These are phyloP conservation scores for Cercophora newfieldiana DNA, from an alignment of 495 filamentous ascomycete genomes.

Conservation along the genomic window DNA sequence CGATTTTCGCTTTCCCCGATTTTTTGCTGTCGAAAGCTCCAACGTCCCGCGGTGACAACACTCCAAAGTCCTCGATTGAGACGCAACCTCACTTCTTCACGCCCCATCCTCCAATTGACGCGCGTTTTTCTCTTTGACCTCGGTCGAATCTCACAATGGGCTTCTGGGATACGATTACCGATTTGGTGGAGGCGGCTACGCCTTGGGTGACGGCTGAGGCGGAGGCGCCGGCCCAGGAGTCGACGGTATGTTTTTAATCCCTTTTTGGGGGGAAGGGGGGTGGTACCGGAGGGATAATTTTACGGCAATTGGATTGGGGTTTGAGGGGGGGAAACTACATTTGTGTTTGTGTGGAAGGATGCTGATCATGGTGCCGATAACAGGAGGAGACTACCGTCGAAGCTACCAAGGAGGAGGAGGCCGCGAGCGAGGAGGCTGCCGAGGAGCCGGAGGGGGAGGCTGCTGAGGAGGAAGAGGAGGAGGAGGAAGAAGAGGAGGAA, in stretches of 20 bases:
- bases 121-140: slow-evolving; percentile 27
- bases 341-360: not conserved
- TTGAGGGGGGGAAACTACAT: not conserved
- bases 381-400: not conserved
- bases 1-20: slow-evolving; percentile 43
- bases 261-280: too few species aligned
- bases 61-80: slow-evolving; percentile 20
- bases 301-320: not conserved
- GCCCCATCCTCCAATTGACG: slow-evolving; percentile 37
- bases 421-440: slow-evolving; percentile 47
- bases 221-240: slow-evolving; percentile 49
- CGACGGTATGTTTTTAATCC: slow-evolving; percentile 24
- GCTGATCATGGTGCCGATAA: not conserved
- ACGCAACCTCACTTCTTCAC: too few species aligned
- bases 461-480: slow-evolving; percentile 49
- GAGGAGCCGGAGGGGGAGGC: slow-evolving; percentile 52
- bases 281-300: too few species aligned
- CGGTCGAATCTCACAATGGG: slow-evolving; percentile 45
- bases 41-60: slow-evolving; percentile 35
- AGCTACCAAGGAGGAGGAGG: slow-evolving; percentile 23
- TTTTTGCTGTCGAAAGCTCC: slow-evolving; percentile 34
- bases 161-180: slow-evolving; percentile 56
- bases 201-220: slow-evolving; percentile 58
- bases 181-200: slow-evolving; percentile 55
- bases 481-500: slow-evolving; percentile 67